Base-by-base conservation (phyloP, 2,329 filamentous ascomycete genomes). In the Ramichloridium luteum region DNA sequence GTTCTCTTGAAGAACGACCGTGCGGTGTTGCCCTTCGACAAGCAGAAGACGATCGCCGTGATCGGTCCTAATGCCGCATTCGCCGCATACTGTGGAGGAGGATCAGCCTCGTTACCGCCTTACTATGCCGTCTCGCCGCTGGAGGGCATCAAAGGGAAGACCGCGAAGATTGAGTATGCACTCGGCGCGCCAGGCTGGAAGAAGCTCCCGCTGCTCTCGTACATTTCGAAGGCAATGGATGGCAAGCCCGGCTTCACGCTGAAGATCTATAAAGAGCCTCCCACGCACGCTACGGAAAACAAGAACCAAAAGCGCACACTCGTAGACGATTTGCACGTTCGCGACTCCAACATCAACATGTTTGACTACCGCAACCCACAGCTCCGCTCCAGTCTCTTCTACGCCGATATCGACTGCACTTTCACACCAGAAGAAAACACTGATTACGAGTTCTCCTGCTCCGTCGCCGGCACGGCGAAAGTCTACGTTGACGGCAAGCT, bases 21-120 rank as follows among this genome's bases (percentile, higher is more conserved):
- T 22, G 61, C 60, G 10, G 51, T 77, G 0, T 60, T 86, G 1
- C 80, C 80, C 1, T 53, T 79, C 3, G 67, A 67, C 18, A 80
- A 77, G 49, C 64, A 69, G 5, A 75, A 74, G n/a, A 74, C 70
- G 11, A 65, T 83, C 36, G 77, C 77, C 4, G 74, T 84, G 11
- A 80, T 84, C 45, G 80, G 80, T 0, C 78, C 78, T 2, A 83
- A 84, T 72, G 78, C 74, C 1, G 69, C 78, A 43, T 74, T 72
- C 2, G 77, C 67, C 36, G 72, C 80, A 4, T 53, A 47, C 35
- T 53, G 49, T 30, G 53, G 53, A 16, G 53, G 53, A 14, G 53
- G 53, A 2, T 52, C 48, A 16, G 50, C 50, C 6, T 48, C 50
- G 13, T 44, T 55, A 8, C 38, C 43, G 9, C 50, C 53, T 4